A percentile compares a stretch with the other conserved stretches of the same genome.
Evolutionary conservation across 2,329 filamentous ascomycete species (phyloP).

Genomic region (Alternaria brassicae): DNA sequence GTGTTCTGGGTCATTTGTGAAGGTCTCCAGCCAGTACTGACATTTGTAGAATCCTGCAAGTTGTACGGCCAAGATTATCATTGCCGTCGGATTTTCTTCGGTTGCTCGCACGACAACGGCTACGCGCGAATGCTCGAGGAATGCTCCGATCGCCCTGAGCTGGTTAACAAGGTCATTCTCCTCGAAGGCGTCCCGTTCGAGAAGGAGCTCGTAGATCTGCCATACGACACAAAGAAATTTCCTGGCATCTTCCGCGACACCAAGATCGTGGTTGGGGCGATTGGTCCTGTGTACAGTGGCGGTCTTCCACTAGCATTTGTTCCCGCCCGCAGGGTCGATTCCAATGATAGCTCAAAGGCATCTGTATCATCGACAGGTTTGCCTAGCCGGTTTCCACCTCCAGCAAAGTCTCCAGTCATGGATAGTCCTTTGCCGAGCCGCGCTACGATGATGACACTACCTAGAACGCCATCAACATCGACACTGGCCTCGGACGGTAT

Average conservation of each 20-base stretch:
- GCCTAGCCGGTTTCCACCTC: slow-evolving; percentile 38
- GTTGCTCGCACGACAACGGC: slow-evolving; percentile 64
- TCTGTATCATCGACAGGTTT: slow-evolving; percentile 33
- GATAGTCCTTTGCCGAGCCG: slow-evolving; percentile 28
- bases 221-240: slow-evolving; percentile 61
- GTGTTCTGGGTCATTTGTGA: not conserved
- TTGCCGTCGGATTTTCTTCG: slow-evolving; percentile 67
- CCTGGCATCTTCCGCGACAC: slow-evolving; percentile 61
- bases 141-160: slow-evolving; percentile 54
- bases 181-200: slow-evolving; percentile 65
- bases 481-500: slow-evolving; percentile 35
- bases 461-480: slow-evolving; percentile 41
- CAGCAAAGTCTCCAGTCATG: slow-evolving; percentile 22
- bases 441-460: slow-evolving; percentile 16
- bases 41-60: slow-evolving; percentile 60
- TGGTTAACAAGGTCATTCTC: slow-evolving; percentile 60
- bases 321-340: not conserved
- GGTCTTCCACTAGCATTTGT: slow-evolving; percentile 1
- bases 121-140: slow-evolving; percentile 63
- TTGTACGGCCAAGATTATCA: slow-evolving; percentile 64
- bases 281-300: slow-evolving; percentile 1
- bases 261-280: slow-evolving; percentile 50
- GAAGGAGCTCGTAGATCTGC: slow-evolving; percentile 59
- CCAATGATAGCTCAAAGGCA: slow-evolving; percentile 12
- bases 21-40: slow-evolving; percentile 8